Evolutionary conservation across 176 grass and related monocot species (phyloP).

Genomic region (Puya raimondii): DNA sequence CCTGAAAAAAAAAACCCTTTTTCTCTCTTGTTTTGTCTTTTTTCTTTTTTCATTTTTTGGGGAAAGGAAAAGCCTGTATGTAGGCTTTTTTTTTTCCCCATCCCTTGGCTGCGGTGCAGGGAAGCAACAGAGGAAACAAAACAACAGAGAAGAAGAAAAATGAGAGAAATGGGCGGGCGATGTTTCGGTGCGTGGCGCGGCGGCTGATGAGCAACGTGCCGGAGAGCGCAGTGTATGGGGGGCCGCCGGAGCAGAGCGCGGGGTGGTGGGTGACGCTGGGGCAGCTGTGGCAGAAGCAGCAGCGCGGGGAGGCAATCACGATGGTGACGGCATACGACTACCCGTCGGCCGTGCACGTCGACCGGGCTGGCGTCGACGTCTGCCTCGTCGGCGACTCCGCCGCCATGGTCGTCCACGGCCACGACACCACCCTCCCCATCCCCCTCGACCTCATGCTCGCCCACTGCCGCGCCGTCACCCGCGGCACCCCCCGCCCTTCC

Average conservation of each 20-base stretch:
- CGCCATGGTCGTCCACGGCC: slow-evolving; percentile 97
- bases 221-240: slow-evolving; percentile 79
- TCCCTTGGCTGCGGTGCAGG: too few relatives aligned
- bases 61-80: too few relatives aligned
- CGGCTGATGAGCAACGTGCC: slow-evolving; percentile 64
- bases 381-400: slow-evolving; percentile 94
- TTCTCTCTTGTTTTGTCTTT: too few relatives aligned
- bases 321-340: slow-evolving; percentile 98
- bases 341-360: slow-evolving; percentile 90
- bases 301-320: slow-evolving; percentile 64
- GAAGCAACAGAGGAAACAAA: too few relatives aligned
- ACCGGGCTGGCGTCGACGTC: slow-evolving; percentile 78
- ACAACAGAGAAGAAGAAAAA: too few relatives aligned
- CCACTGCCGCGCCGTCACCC: slow-evolving; percentile 83
- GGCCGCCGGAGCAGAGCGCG: slow-evolving; percentile 48
- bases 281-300: slow-evolving; percentile 66
- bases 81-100: too few relatives aligned
- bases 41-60: too few relatives aligned
- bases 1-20: too few relatives aligned
- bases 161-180: too few relatives aligned
- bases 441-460: slow-evolving; percentile 75
- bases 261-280: slow-evolving; percentile 57
- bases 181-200: slow-evolving; percentile 26
- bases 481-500: slow-evolving; percentile 52
- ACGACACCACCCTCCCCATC: slow-evolving; percentile 87